Evolutionary conservation across 2,329 filamentous ascomycete species (phyloP).

Genomic region (Colletotrichum magnum): DNA sequence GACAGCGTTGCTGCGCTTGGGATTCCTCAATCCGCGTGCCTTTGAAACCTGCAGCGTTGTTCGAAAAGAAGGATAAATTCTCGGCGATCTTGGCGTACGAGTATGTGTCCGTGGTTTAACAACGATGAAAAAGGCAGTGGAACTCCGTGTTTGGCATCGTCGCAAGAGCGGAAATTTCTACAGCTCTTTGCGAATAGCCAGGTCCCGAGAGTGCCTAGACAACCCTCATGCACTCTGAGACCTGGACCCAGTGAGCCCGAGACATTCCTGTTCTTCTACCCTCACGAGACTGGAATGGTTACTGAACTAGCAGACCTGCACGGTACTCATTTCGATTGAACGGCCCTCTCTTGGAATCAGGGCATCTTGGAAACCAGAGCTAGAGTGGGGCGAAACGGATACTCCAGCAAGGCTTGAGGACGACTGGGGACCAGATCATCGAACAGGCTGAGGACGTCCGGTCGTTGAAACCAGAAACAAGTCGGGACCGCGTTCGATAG

Average conservation of each 20-base stretch:
- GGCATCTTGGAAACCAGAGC: too few species aligned
- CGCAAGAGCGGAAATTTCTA: background rate
- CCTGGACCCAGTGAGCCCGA: constrained; percentile 8
- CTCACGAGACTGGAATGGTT: background rate
- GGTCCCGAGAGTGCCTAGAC: background rate
- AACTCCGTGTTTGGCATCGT: background rate
- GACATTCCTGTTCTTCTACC: constrained; percentile 7
- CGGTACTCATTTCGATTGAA: background rate
- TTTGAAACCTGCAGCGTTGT: too few species aligned
- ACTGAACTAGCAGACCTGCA: background rate
- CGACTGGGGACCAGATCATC: background rate
- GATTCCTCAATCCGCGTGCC: too few species aligned
- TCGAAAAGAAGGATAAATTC: too few species aligned
- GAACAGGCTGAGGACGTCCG: background rate
- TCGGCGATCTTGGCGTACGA: too few species aligned
- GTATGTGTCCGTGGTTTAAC: too few species aligned
- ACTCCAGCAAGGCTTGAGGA: background rate
- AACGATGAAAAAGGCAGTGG: too few species aligned
- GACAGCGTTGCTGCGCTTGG: too few species aligned
- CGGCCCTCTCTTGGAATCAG: too few species aligned
- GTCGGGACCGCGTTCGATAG: background rate
- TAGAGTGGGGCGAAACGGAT: too few species aligned
- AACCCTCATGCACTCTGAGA: constrained; percentile 2
- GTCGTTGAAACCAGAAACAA: background rate
- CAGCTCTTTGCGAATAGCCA: background rate